Evolutionary conservation across 257 asterid species (phyloP).

Genomic region (Capsicum pubescens): DNA sequence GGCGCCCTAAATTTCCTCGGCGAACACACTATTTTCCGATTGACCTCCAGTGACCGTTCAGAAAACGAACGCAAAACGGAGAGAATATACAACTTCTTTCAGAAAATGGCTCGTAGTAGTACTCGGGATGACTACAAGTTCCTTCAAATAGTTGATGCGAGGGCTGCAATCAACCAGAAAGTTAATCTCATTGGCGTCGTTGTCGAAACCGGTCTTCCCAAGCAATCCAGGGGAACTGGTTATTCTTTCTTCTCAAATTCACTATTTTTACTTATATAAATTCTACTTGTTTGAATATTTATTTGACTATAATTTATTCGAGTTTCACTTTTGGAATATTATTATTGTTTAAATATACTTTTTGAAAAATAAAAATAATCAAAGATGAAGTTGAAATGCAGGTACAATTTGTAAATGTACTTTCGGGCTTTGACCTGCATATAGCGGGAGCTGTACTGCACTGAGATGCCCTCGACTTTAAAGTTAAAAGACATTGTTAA

Average conservation of each 20-base stretch:
- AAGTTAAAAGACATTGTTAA: not conserved
- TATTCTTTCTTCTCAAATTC: not conserved
- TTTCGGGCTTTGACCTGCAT: too few species aligned
- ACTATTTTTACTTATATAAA: not conserved
- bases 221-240: conserved; percentile 71
- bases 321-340: not conserved
- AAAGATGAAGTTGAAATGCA: too few species aligned
- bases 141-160: conserved; percentile 59
- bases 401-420: too few species aligned
- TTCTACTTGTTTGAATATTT: not conserved
- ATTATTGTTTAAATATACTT: not conserved
- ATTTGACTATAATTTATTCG: not conserved
- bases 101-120: not conserved
- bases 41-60: not conserved
- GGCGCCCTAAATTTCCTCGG: conserved; percentile 13
- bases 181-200: conserved; percentile 75
- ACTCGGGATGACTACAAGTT: conserved; percentile 53
- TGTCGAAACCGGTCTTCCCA: conserved; percentile 54
- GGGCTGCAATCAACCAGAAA: conserved; percentile 54
- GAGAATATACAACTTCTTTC: not conserved
- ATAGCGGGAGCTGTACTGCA: too few species aligned
- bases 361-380: too few species aligned
- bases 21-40: conserved; percentile 3
- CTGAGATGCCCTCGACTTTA: not conserved
- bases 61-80: not conserved